phyloP scores from a whole-genome alignment of 768 basidiomycete genomes.

The Kwoniella botswanensis region DNA sequence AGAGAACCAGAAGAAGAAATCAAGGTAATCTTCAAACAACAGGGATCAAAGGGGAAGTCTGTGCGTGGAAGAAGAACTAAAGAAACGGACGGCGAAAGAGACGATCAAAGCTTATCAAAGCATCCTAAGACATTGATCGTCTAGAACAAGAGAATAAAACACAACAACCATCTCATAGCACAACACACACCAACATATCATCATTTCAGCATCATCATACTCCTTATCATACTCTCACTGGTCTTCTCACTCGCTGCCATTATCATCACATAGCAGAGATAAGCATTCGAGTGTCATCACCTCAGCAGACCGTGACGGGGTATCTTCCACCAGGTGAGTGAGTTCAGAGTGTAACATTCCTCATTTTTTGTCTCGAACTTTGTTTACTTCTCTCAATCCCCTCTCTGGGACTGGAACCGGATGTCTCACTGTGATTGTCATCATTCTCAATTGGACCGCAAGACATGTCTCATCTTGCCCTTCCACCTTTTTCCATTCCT shows the following conservation, averaged over 20 bases:
- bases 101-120: slow-evolving; percentile 13
- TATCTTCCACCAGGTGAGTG: not conserved
- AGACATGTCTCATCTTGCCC: slow-evolving; percentile 22
- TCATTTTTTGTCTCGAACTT: not conserved
- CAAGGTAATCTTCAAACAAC: not conserved
- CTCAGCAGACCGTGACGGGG: too few species aligned
- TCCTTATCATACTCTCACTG: not conserved
- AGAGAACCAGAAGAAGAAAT: not conserved
- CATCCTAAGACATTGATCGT: not conserved
- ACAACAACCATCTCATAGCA: not conserved
- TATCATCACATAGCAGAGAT: not conserved
- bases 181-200: not conserved
- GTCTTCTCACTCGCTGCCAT: not conserved
- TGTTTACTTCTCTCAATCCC: not conserved
- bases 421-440: slow-evolving; percentile 14
- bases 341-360: not conserved
- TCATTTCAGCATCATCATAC: not conserved
- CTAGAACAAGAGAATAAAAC: not conserved
- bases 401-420: not conserved
- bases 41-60: not conserved
- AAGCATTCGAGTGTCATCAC: not conserved
- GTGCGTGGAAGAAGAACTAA: not conserved
- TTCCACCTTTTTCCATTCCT: not conserved
- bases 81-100: not conserved
- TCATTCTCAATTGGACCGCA: slow-evolving; percentile 18